These are phyloP conservation scores for Knufia petricola DNA, from an alignment of 2,329 filamentous ascomycete species.

Conservation along the genomic window DNA sequence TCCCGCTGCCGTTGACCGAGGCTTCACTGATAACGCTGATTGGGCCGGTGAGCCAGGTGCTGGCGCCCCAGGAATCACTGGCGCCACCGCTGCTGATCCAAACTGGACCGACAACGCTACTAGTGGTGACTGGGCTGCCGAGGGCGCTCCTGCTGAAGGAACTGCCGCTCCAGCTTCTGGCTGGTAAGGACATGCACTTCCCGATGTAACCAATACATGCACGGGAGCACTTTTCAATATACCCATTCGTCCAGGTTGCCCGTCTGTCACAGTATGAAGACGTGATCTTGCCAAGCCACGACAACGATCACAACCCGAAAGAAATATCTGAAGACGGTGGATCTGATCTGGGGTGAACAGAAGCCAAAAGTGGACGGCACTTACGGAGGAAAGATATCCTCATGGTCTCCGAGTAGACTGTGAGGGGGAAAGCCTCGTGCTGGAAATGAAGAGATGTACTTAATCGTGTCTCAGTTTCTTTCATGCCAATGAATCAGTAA, in stretches of 20 bases:
- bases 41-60: conserved; percentile 54
- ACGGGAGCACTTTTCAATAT: conserved; percentile 26
- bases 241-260: neutral
- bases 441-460: conserved; percentile 67
- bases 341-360: neutral
- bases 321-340: neutral
- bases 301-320: neutral
- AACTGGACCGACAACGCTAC: conserved; percentile 49
- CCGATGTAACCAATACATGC: conserved; percentile 12
- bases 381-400: conserved; percentile 99
- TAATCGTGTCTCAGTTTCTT: conserved; percentile 61
- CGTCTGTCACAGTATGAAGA: neutral
- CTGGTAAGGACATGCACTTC: conserved; percentile 25
- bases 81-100: conserved; percentile 47
- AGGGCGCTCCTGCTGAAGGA: conserved; percentile 33
- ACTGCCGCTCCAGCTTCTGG: conserved; percentile 28
- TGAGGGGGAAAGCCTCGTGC: conserved; percentile 97
- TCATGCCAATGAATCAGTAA: neutral
- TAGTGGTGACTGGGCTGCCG: conserved; percentile 39
- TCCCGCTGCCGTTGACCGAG: conserved; percentile 65
- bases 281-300: neutral
- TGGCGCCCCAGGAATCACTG: conserved; percentile 56
- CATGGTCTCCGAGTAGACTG: conserved; percentile 32
- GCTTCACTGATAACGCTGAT: conserved; percentile 81
- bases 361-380: conserved; percentile 50